Conservation (phyloP, 108 stramenopile genomes). For the Cyclotella choctawhatcheeana region DNA sequence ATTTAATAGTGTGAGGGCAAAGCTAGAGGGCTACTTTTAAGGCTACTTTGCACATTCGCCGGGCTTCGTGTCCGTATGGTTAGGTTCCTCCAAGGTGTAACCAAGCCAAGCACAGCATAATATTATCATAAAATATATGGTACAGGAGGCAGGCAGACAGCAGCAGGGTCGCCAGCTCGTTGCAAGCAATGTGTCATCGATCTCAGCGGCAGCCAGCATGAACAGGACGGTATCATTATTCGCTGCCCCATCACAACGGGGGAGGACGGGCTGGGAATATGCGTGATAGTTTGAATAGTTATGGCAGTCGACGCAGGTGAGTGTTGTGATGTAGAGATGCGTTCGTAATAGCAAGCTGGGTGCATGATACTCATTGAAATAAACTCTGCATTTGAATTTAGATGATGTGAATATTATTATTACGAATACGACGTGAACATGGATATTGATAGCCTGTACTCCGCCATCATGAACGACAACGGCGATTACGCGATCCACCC, state of each 20-base stretch:
- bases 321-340: no score
- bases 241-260: constrained; percentile 38
- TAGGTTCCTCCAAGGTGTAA: no score
- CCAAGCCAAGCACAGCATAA: no score
- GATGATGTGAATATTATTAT: no score
- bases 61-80: no score
- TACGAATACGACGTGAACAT: no score
- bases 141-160: no score
- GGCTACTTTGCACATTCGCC: no score
- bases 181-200: neutral
- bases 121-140: no score
- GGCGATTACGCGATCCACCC: neutral
- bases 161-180: neutral
- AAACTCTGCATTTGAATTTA: neutral
- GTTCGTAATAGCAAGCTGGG: no score
- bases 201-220: neutral
- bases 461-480: neutral
- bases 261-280: neutral
- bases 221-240: constrained; percentile 24
- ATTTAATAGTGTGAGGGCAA: no score
- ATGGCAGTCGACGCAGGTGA: neutral
- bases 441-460: neutral
- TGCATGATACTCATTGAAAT: neutral
- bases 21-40: no score
- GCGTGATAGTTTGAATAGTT: constrained; percentile 6